Base-by-base conservation (phyloP, 371 early-diverging fungal genomes). In the Actinomucor elegans region DNA sequence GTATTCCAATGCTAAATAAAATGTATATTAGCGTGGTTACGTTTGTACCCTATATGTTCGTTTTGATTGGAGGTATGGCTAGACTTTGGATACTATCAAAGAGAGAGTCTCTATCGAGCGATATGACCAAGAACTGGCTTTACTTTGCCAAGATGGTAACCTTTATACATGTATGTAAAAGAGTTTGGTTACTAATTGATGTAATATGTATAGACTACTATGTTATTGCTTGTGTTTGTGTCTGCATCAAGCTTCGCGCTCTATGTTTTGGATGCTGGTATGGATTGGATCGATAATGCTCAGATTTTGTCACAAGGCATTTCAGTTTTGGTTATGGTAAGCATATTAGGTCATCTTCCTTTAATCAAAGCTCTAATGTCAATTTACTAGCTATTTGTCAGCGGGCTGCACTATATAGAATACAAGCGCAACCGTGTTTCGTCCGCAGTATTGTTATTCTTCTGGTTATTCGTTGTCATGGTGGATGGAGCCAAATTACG, bases 391-490 rank as follows among this genome's bases (percentile, higher is more conserved):
- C 41, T 69, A 0, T 68, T 88, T 48, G 88, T 87, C 0, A 62
- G 73, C 3, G 67, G 68, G 7, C 66, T 90, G 43, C 86, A 90
- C 50, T 81, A 85, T 64, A 48, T 78, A 20, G 90, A 92, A 56
- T 89, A 87, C 54, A 77, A 78, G 9, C 73, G 83, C 9, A 85
- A 80, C 51, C 69, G 80, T 28, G 67, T 86, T 8, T 69, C 90
- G 0, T 91, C 92, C 1, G 79, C 84, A 10, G 69, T 84, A 3
- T 77, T 95, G 21, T 67, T 91, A 45, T 76, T 94, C 44, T 92
- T 81, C 60, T 93, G 93, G 93, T 65, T 92, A n/a, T 73, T 87
- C 35, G 71, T 74, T 3, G 53, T 83, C 10, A 34, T 77, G 15
- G 67, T 63, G 1, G 57, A 77, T 42, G 62, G 64, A 10, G 45